Base-by-base conservation (phyloP, 208 protist genomes). In the Vickermania ingenoplastis region DNA sequence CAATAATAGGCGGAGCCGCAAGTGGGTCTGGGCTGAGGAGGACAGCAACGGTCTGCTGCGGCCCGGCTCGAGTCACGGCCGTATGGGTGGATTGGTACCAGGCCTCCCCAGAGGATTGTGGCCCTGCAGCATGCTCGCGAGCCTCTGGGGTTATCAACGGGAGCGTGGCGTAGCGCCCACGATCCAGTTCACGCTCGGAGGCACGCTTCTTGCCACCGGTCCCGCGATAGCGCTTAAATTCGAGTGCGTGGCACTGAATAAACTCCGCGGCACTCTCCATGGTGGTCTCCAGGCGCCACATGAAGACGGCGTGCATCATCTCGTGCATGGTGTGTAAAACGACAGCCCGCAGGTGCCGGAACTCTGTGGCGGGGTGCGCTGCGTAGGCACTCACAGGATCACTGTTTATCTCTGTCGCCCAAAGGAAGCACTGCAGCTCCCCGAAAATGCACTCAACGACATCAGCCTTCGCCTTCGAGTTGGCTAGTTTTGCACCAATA, bases 391-490 rank as follows among this genome's bases (percentile, higher is more conserved):
- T 69, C 0, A 55, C 25, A 0, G 53, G 53, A 31, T 64, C 75
- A 58, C 55, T 63, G 0, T 17, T 21, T 13, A 73, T 48, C 55
- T 94, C 76, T 4, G 52, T 76, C 22, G 88, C 74, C 79, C 78
- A 88, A 11, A 95, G 51, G 27, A 82, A 78, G 11, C 71, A 65
- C 67, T 90, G 79, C 24, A 95, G 71, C 63, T 95, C 84, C 1
- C 88, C 88, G 56, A 89, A 75, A n/a, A 95, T 21, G 26, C 79
- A 69, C 61, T 95, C 88, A 0, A 95, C 76, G 3, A 91, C 81
- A 58, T 95, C 88, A 0, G 88, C 59, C 63, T 95, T 95, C 11
- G 73, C 68, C 59, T 95, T 95, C 56, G 68, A 85, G 64, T 90
- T 80, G 22, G 81, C 61, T 21, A 95, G 60, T 0, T 66, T 26